These are phyloP conservation scores for Fusarium succisae DNA, from an alignment of 2,329 filamentous ascomycete species.

Conservation along the genomic window DNA sequence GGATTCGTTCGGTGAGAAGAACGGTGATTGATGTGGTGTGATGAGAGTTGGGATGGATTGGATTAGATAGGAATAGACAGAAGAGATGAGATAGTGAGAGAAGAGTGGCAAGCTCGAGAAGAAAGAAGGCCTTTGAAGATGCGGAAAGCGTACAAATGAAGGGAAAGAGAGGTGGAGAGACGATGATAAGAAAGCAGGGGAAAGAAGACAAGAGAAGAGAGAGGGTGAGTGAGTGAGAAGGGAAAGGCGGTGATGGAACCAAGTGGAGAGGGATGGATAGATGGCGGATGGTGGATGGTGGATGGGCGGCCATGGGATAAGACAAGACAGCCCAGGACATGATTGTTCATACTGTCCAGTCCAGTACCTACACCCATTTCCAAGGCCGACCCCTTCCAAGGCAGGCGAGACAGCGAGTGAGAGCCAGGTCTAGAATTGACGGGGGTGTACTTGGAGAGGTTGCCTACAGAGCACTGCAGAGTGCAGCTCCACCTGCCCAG, in stretches of 20 bases:
- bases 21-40: slow-evolving; percentile 18
- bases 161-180: slow-evolving; percentile 47
- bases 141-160: slow-evolving; percentile 46
- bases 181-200: slow-evolving; percentile 47
- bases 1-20: slow-evolving; percentile 32
- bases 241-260: slow-evolving; percentile 50
- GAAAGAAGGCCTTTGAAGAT: slow-evolving; percentile 49
- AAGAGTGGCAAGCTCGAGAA: slow-evolving; percentile 49
- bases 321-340: slow-evolving; percentile 19
- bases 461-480: too few species aligned
- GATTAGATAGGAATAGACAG: slow-evolving; percentile 29
- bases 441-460: slow-evolving; percentile 24
- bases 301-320: slow-evolving; percentile 42
- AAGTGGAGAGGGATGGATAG: slow-evolving; percentile 48
- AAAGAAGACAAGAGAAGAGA: slow-evolving; percentile 47
- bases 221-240: slow-evolving; percentile 46
- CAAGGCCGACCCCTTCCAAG: slow-evolving; percentile 28
- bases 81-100: slow-evolving; percentile 36
- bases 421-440: slow-evolving; percentile 15
- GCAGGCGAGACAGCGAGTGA: slow-evolving; percentile 24
- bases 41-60: slow-evolving; percentile 16
- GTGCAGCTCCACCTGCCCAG: background rate
- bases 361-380: background rate
- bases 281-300: slow-evolving; percentile 18
- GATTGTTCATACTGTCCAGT: slow-evolving; percentile 30